Conservation (phyloP, 495 filamentous ascomycete species). For the Parmelia sp. region DNA sequence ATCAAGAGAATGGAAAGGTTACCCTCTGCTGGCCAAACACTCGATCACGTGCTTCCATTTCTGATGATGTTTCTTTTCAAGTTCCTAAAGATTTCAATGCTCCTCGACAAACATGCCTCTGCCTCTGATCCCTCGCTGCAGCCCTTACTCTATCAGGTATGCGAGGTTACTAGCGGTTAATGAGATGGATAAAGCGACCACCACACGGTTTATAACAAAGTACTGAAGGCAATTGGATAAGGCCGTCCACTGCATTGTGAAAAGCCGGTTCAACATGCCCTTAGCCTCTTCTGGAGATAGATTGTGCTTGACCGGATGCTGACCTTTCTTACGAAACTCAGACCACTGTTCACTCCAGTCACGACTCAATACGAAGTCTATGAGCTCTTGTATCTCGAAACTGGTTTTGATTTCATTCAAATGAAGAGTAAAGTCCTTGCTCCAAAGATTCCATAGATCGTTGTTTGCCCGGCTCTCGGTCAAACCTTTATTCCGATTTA, state of each 20-base stretch:
- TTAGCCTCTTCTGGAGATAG: neutral
- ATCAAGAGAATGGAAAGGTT: neutral
- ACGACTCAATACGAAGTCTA: neutral
- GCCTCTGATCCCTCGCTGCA: neutral
- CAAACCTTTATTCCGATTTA: neutral
- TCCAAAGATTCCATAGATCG: neutral
- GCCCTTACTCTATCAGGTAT: too few species aligned
- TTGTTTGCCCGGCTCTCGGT: neutral
- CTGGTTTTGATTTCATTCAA: neutral
- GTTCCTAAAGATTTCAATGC: too few species aligned
- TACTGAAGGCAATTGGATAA: neutral
- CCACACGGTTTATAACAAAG: too few species aligned
- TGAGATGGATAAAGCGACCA: too few species aligned
- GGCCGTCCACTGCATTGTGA: neutral
- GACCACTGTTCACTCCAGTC: neutral
- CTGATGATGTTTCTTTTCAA: too few species aligned
- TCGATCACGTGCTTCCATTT: neutral
- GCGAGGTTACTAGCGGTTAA: too few species aligned
- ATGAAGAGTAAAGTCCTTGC: neutral
- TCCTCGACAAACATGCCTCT: neutral
- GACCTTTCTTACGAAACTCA: neutral
- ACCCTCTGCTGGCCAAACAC: neutral
- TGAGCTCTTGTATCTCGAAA: neutral
- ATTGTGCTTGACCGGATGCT: neutral
- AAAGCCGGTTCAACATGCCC: neutral